A percentile compares a stretch with the other conserved stretches of the same genome.
Conservation (phyloP, 805 yeast species). For the Ogataea pilisensis region DNA sequence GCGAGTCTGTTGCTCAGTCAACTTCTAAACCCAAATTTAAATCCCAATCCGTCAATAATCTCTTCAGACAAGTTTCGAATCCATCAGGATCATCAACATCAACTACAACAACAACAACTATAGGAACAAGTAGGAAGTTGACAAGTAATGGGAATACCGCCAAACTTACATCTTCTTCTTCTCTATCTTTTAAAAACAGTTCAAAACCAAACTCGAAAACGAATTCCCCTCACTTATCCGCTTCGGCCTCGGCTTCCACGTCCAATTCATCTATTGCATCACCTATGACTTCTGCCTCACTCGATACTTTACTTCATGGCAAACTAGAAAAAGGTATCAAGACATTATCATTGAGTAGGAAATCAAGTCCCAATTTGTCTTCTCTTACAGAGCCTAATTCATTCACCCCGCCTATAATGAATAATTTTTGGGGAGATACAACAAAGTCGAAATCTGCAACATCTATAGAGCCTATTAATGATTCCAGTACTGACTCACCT, state of each 20-base stretch:
- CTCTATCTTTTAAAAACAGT: too few relatives aligned
- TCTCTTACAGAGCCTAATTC: neutral
- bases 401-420: conserved; percentile 1
- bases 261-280: too few relatives aligned
- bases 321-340: conserved; percentile 10
- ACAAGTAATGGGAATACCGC: neutral
- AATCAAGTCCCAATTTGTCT: neutral
- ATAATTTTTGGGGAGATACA: neutral
- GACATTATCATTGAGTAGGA: conserved; percentile 9
- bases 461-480: neutral
- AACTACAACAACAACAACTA: too few relatives aligned
- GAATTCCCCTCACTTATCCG: conserved; percentile 1
- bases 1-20: too few relatives aligned
- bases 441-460: too few relatives aligned
- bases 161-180: conserved; percentile 4
- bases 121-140: too few relatives aligned
- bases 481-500: neutral
- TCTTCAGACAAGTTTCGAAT: conserved; percentile 18
- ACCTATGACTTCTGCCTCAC: too few relatives aligned
- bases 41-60: conserved; percentile 26
- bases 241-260: conserved; percentile 1
- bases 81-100: too few relatives aligned
- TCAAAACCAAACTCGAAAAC: too few relatives aligned
- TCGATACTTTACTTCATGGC: neutral
- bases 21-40: conserved; percentile 19